Conservation (phyloP, 208 protist genomes). For the Acanthamoeba triangularis region DNA sequence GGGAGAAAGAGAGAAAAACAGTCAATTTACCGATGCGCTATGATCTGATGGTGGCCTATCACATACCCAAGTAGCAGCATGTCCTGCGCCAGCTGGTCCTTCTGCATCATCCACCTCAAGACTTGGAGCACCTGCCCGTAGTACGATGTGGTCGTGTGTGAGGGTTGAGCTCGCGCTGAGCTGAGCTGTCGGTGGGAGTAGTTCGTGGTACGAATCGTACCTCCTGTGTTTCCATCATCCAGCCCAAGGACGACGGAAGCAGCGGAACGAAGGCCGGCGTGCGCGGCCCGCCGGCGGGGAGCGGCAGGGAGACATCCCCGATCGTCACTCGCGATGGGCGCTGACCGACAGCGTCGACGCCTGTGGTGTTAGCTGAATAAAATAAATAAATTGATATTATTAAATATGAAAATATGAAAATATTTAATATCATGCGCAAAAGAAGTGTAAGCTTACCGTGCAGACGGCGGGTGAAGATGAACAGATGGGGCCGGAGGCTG, state of each 20-base stretch:
- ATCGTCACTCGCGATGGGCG: constrained; percentile 14
- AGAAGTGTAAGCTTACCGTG: too few species aligned
- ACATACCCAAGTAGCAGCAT: constrained; percentile 95
- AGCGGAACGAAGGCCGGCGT: constrained; percentile 6
- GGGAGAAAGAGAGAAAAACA: background rate
- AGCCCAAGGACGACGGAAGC: background rate
- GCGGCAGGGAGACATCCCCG: constrained; percentile 32
- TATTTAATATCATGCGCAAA: too few species aligned
- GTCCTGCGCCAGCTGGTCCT: constrained; percentile 95
- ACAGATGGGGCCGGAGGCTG: too few species aligned
- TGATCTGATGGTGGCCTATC: background rate
- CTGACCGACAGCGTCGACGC: background rate
- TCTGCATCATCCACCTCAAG: constrained; percentile 95
- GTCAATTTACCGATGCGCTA: background rate
- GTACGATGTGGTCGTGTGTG: background rate
- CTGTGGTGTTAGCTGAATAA: background rate
- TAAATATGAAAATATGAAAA: too few species aligned
- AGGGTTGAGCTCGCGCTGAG: background rate
- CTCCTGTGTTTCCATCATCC: constrained; percentile 72
- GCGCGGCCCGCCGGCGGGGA: background rate
- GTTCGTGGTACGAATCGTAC: background rate
- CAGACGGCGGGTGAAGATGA: too few species aligned
- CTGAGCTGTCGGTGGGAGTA: background rate
- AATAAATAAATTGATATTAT: too few species aligned
- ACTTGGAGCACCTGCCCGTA: background rate